Evolutionary conservation across 164 flowering plant genomes (phyloP), one percentile per base, ranked within the genome.

Genomic region (Houttuynia cordata): DNA sequence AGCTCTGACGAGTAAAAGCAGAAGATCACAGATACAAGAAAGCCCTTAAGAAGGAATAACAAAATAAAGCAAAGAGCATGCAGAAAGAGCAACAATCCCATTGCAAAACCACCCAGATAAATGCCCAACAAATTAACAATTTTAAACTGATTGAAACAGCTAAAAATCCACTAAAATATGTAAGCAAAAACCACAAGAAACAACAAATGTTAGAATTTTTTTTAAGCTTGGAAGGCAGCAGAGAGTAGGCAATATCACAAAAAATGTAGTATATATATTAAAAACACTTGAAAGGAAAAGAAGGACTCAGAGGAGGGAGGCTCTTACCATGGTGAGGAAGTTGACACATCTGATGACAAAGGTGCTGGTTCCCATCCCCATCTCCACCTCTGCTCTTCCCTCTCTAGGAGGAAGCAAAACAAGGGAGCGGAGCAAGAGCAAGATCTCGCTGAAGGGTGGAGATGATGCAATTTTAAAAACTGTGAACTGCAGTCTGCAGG

Each of bases 321-420:
- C 24, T 56, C 57, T 47, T 30, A 92, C 98, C 88, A 84, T 81
- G 51, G 96, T 85, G 60, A 92, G 80, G 71, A 87, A 80, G 68
- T 92, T 92, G 83, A 92, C 74, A 93, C 98, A 88, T 80, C 87
- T 83, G 75, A 88, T 85, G 18, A 92, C 78, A 71, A 87, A 89
- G 60, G 83, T 92, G 78, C 97, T 87, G 30, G 87, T 85, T 62
- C 91, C 88, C 37, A 80, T 64, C 47, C 86, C 84, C 89, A 83
- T 81, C 34, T 23, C 24, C 14, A 51, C 34, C 25, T n/a, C n/a
- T 20, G 23, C 10, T 9, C 25, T 20, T 51, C 15, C 24, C 18
- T 17, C 37, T 30, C 37, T 2, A 30, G 6, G 37, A 30, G 37
- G 2, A 2, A 2, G 49, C 13, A 42, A 39, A 57, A 54, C 18